Evolutionary conservation across 1,139 yeast species (phyloP).

Genomic region (Geotrichum bryndzae): DNA sequence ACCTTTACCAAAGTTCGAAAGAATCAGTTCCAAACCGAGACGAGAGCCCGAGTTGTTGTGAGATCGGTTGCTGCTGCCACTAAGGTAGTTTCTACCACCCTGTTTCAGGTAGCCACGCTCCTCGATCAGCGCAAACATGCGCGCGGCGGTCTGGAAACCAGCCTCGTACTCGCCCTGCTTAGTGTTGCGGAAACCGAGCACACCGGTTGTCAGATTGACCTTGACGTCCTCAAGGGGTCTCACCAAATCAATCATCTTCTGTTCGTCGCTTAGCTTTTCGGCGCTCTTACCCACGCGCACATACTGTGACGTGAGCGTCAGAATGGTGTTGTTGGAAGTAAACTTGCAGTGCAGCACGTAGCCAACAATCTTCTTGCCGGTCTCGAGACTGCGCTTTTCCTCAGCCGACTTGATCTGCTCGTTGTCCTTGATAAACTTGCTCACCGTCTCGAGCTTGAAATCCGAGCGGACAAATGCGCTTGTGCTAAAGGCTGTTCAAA

Average conservation of each 20-base stretch:
- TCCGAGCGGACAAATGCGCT: background rate
- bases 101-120: slow-evolving; percentile 42
- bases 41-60: background rate
- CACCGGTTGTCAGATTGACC: slow-evolving; percentile 46
- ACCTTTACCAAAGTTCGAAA: slow-evolving; percentile 83
- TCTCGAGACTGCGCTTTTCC: background rate
- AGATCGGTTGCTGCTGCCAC: background rate
- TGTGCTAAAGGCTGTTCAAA: background rate
- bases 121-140: slow-evolving; percentile 65
- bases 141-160: slow-evolving; percentile 76
- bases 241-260: slow-evolving; percentile 69
- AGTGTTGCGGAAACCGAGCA: slow-evolving; percentile 41
- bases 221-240: slow-evolving; percentile 74
- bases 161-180: slow-evolving; percentile 88
- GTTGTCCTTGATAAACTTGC: background rate
- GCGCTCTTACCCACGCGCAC: slow-evolving; percentile 44
- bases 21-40: slow-evolving; percentile 49
- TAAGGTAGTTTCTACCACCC: background rate
- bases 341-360: slow-evolving; percentile 74
- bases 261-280: slow-evolving; percentile 49
- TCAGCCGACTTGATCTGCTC: background rate
- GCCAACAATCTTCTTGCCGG: slow-evolving; percentile 39
- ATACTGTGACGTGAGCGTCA: slow-evolving; percentile 63
- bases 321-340: slow-evolving; percentile 74
- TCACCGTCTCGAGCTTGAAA: background rate